Percentiles rank a stretch among this genome's conserved stretches.
phyloP scores from a whole-genome alignment of 2,329 filamentous ascomycete species.

The Trichophyton simii region DNA sequence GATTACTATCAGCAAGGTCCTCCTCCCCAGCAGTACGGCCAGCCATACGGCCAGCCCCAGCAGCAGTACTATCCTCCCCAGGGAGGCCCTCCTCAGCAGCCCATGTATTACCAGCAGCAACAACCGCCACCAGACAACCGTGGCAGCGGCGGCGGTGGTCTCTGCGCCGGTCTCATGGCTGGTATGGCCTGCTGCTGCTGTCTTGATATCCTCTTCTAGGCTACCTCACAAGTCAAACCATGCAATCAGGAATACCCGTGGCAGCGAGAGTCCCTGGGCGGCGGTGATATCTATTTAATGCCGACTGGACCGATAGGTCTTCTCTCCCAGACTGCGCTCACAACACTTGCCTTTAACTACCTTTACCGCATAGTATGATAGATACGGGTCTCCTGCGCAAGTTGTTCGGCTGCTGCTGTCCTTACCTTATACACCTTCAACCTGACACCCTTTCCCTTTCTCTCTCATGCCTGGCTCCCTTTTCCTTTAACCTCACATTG shows the following conservation, averaged over 20 bases:
- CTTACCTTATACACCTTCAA: neutral
- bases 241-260: neutral
- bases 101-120: conserved; percentile 30
- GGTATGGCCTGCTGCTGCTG: conserved; percentile 40
- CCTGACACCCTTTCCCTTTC: neutral
- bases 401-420: neutral
- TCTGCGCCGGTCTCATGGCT: conserved; percentile 37
- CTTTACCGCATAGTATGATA: neutral
- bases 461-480: neutral
- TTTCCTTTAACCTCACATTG: neutral
- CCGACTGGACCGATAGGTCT: neutral
- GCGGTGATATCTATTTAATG: no score
- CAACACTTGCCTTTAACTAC: neutral
- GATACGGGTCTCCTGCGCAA: neutral
- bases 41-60: conserved; percentile 17
- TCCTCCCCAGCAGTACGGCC: conserved; percentile 6
- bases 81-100: conserved; percentile 19
- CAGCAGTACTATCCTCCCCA: conserved; percentile 20
- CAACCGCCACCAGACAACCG: conserved; percentile 22
- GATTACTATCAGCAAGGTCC: conserved; percentile 11
- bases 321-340: neutral
- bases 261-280: neutral
- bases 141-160: conserved; percentile 27
- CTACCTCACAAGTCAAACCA: neutral
- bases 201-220: conserved; percentile 35